Percentiles rank a stretch among this genome's conserved stretches.
Conservation (phyloP, 2,329 filamentous ascomycete species). For the Paecilomyces niveus region DNA sequence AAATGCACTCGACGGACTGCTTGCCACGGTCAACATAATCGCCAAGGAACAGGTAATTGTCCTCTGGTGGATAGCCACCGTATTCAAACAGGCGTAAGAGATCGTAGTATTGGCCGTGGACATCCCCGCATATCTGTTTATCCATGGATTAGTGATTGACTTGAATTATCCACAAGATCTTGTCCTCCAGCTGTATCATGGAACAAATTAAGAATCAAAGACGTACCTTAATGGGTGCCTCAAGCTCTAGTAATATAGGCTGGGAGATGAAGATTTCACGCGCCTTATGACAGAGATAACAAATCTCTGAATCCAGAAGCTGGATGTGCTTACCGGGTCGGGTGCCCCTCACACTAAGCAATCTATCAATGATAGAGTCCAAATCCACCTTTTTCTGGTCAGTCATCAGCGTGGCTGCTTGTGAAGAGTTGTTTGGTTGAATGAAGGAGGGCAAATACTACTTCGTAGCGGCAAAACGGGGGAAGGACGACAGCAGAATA, state of each 20-base stretch:
- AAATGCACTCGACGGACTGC: conserved; percentile 87
- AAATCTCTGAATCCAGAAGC: neutral
- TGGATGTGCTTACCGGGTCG: neutral
- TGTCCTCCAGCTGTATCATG: neutral
- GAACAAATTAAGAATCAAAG: neutral
- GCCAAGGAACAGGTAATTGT: conserved; percentile 88
- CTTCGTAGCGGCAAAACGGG: too few relatives aligned
- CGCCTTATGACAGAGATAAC: neutral
- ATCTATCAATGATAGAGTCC: neutral
- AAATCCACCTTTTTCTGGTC: neutral
- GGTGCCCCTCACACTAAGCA: neutral
- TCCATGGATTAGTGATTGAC: neutral
- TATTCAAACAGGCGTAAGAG: conserved; percentile 83
- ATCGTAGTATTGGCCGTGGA: conserved; percentile 89
- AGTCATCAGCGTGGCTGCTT: neutral
- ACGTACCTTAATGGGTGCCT: neutral
- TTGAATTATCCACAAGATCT: neutral
- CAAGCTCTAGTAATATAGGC: neutral
- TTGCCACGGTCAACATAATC: conserved; percentile 90
- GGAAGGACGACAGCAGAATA: too few relatives aligned
- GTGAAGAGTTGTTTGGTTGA: neutral
- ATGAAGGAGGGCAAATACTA: neutral
- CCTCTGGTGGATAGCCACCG: conserved; percentile 84
- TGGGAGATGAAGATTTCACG: neutral
- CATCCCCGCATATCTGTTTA: conserved; percentile 69